Evolutionary conservation across 345 rosid species (phyloP).

Genomic region (Dimocarpus longan): DNA sequence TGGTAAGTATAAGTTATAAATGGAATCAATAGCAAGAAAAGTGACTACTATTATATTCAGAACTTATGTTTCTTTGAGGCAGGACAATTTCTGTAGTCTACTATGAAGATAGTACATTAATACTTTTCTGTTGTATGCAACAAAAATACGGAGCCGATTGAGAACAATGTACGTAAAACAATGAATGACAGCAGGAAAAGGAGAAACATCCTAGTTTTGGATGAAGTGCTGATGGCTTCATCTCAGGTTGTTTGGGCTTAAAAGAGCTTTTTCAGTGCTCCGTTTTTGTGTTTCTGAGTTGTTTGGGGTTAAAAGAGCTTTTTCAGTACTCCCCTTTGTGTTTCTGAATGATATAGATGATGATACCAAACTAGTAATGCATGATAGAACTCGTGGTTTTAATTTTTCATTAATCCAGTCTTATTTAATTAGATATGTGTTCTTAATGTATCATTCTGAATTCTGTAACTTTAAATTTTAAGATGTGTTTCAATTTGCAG

Average conservation of each 20-base stretch:
- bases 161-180: background rate
- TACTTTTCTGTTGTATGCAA: background rate
- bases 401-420: background rate
- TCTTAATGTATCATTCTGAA: constrained; percentile 7
- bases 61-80: background rate
- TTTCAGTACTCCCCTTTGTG: background rate
- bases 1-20: background rate
- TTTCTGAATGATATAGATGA: background rate
- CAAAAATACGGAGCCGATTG: constrained; percentile 6
- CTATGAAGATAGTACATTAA: background rate
- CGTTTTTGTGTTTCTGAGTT: background rate
- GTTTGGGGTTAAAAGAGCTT: no score
- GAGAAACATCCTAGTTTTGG: background rate
- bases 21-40: background rate
- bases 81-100: background rate
- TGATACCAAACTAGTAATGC: background rate
- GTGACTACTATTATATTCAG: background rate
- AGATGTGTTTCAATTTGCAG: constrained; percentile 44
- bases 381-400: background rate
- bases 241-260: background rate
- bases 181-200: background rate
- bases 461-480: constrained; percentile 12
- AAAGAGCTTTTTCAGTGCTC: background rate
- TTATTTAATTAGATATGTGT: background rate
- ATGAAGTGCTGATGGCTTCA: constrained; percentile 8